A percentile compares a stretch with the other conserved stretches of the same genome.
These are phyloP conservation scores for Eremomyces bilateralis DNA, from an alignment of 495 filamentous ascomycete genomes.

Conservation along the genomic window DNA sequence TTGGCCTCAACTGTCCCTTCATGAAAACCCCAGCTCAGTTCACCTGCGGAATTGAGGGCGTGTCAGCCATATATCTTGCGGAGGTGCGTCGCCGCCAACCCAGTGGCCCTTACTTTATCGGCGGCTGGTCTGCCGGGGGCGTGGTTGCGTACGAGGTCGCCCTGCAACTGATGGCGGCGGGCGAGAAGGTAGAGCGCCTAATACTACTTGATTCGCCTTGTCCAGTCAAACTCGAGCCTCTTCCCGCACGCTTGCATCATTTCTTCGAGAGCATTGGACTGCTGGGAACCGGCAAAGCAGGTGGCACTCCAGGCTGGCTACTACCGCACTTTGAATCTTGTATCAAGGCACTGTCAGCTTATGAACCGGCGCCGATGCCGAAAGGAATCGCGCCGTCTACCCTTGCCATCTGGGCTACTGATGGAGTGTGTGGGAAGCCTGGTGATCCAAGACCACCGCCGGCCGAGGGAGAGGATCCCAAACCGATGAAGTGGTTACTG, in stretches of 20 bases:
- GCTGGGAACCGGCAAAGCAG: conserved; percentile 42
- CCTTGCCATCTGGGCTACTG: conserved; percentile 55
- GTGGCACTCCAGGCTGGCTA: conserved; percentile 54
- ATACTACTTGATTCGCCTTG: conserved; percentile 70
- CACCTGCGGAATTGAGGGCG: conserved; percentile 31
- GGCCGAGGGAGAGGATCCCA: conserved; percentile 32
- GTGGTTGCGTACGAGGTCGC: conserved; percentile 73
- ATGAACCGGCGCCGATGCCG: conserved; percentile 35
- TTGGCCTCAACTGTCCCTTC: conserved; percentile 44
- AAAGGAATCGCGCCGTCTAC: conserved; percentile 35
- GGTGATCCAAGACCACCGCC: conserved; percentile 35
- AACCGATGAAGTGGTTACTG: conserved; percentile 58
- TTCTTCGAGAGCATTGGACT: conserved; percentile 67
- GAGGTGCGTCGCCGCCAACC: conserved; percentile 54
- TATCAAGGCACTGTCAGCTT: conserved; percentile 52
- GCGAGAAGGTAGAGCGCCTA: conserved; percentile 50
- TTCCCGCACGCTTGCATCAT: conserved; percentile 51
- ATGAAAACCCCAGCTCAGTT: conserved; percentile 37
- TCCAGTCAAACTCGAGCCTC: conserved; percentile 50
- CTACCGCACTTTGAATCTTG: conserved; percentile 66
- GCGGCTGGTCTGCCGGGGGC: conserved; percentile 72
- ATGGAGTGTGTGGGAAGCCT: conserved; percentile 54
- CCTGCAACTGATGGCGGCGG: conserved; percentile 42
- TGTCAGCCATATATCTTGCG: conserved; percentile 35
- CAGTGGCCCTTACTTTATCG: conserved; percentile 45